Evolutionary conservation across 129 eudicot genomes (phyloP), one percentile per base, ranked within the genome.

Genomic region (Flaveria bidentis): DNA sequence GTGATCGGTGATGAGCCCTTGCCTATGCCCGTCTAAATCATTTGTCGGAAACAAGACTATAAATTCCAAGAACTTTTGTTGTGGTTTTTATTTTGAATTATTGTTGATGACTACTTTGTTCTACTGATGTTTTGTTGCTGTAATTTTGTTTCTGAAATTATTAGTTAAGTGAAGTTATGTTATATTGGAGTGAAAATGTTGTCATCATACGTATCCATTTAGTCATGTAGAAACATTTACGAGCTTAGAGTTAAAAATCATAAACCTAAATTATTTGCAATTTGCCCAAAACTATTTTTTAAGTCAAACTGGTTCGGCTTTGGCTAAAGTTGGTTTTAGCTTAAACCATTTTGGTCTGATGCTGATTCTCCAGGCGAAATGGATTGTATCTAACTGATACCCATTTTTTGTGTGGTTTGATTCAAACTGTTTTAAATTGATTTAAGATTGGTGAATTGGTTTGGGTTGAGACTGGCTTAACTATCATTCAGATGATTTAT

Each of bases 1-100:
- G 78, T 61, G 53, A 66, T 78, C 52, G 77, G 73, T 63, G 83
- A 80, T 15, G 84, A 80, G 70, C 84, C 84, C 2, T 80, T 80
- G 75, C 84, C 79, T 1, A 53, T 65, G 78, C 39, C 79, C 1
- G 80, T 74, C 22, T 80, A 67, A 72, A 51, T 14, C 56, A 0
- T 13, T 18, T 30, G 33, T 13, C 14, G 23, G 25, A 18, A 23
- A 16, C 57, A 39, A 18, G 73, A 50, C 41, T 51, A 50, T 73
- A 50, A n/a, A 22, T n/a, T 14, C n/a, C 20, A 20, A 26, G 71
- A 63, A 49, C 17, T 75, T 57, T 62, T 39, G 25, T 36, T 39
- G 71, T 3, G 71, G 39, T 66, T 66, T 66, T 60, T 44, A 2
- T 28, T 28, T 28, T 63, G 69, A 63, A 63, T 63, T 30, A 20